Evolutionary conservation across 208 protist genomes (phyloP).

Genomic region (Phytomonas francai): DNA sequence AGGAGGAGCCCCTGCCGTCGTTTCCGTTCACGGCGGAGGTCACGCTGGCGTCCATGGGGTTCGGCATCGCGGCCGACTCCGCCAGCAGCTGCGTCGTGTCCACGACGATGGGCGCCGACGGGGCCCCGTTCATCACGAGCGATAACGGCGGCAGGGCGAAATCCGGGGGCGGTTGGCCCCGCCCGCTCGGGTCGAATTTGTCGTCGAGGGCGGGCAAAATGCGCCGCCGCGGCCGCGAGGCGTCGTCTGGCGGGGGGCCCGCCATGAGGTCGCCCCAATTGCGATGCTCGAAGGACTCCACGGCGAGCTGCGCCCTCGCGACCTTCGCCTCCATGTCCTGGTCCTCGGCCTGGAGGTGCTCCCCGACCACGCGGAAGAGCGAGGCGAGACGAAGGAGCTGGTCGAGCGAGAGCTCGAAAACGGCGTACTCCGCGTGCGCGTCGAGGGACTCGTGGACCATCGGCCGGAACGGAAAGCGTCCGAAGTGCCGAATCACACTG

Average conservation of each 20-base stretch:
- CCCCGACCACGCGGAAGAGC: constrained; percentile 24
- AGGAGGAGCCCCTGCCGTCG: background rate
- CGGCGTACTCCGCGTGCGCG: constrained; percentile 36
- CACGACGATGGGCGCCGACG: background rate
- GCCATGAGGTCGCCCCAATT: constrained; percentile 3
- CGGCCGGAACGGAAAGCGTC: constrained; percentile 54
- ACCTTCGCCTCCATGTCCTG: background rate
- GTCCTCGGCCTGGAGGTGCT: constrained; percentile 57
- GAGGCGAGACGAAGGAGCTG: constrained; percentile 43
- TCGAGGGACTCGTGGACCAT: constrained; percentile 68
- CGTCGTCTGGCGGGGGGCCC: background rate
- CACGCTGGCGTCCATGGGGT: background rate
- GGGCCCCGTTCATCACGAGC: background rate
- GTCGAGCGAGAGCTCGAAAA: constrained; percentile 44
- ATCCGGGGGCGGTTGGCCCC: background rate
- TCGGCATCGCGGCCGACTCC: background rate
- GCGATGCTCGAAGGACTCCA: constrained; percentile 14
- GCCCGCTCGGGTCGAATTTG: background rate
- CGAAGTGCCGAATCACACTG: constrained; percentile 60
- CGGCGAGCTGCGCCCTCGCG: background rate
- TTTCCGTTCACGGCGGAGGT: background rate
- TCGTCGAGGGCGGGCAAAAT: background rate
- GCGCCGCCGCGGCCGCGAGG: no score
- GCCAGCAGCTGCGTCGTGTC: background rate
- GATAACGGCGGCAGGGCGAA: background rate